These are phyloP conservation scores for Neckera pumila DNA, from an alignment of 225 moss, liverwort and hornwort species.

Conservation along the genomic window DNA sequence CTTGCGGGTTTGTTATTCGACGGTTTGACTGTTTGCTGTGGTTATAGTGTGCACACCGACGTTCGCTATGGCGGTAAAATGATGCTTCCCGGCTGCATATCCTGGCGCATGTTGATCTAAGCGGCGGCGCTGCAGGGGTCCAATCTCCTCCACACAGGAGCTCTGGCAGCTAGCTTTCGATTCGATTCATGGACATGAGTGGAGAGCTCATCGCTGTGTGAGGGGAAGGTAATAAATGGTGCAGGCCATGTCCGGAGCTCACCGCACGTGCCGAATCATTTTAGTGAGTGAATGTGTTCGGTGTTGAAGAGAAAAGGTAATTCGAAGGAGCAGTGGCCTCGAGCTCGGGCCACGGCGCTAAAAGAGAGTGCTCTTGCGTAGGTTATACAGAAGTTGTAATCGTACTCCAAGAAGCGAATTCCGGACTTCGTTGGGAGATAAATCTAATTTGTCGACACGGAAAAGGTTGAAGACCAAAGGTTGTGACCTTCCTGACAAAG, in stretches of 20 bases:
- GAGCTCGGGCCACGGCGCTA: neutral
- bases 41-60: neutral
- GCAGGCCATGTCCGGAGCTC: neutral
- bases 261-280: neutral
- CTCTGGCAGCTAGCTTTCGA: neutral
- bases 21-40: neutral
- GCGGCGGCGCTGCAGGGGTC: neutral
- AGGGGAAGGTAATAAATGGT: neutral
- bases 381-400: neutral
- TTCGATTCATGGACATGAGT: neutral
- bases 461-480: neutral
- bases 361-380: neutral
- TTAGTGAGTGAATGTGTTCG: neutral
- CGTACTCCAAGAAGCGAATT: neutral
- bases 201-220: neutral
- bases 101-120: neutral
- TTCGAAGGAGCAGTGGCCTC: neutral
- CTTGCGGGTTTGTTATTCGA: neutral
- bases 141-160: neutral
- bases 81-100: neutral
- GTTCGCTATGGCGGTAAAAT: constrained; percentile 8
- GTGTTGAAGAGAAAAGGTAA: neutral
- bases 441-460: neutral
- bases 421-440: no score
- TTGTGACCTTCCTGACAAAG: neutral